Evolutionary conservation across 2,329 filamentous ascomycete genomes (phyloP).

Genomic region (Diplodia intermedia): DNA sequence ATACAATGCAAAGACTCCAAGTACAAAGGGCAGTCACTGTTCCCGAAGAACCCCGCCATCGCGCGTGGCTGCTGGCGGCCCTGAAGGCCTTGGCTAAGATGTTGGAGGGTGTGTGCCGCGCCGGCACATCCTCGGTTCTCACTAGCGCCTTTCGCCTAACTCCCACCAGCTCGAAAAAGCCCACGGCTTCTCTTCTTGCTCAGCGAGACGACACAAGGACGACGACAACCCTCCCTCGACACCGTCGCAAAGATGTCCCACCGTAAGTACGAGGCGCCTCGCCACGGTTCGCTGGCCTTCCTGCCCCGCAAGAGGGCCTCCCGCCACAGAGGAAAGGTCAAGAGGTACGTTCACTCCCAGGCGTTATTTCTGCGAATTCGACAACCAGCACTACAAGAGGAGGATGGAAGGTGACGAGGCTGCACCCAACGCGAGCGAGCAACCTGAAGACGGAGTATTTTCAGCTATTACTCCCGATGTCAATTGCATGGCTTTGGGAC

Average conservation of each 20-base stretch:
- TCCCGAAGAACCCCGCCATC: neutral
- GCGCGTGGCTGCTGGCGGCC: neutral
- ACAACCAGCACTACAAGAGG: conserved; percentile 17
- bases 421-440: neutral
- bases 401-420: neutral
- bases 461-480: neutral
- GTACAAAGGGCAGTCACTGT: neutral
- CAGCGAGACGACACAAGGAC: conserved; percentile 31
- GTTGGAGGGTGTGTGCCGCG: conserved; percentile 1
- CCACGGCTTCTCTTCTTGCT: conserved; percentile 17
- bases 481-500: conserved; percentile 9
- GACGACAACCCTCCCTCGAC: conserved; percentile 26
- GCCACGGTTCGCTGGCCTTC: conserved; percentile 78
- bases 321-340: conserved; percentile 96
- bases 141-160: conserved; percentile 16
- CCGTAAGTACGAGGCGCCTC: conserved; percentile 83
- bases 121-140: neutral
- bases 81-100: neutral
- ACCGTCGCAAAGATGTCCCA: conserved; percentile 56
- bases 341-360: conserved; percentile 74
- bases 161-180: conserved; percentile 29
- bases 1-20: neutral
- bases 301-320: conserved; percentile 80
- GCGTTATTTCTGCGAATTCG: conserved; percentile 28
- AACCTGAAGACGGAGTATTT: neutral